A percentile compares a stretch with the other conserved stretches of the same genome.
phyloP scores from a whole-genome alignment of 2,329 filamentous ascomycete genomes.

The Calonectria multiphialidica region DNA sequence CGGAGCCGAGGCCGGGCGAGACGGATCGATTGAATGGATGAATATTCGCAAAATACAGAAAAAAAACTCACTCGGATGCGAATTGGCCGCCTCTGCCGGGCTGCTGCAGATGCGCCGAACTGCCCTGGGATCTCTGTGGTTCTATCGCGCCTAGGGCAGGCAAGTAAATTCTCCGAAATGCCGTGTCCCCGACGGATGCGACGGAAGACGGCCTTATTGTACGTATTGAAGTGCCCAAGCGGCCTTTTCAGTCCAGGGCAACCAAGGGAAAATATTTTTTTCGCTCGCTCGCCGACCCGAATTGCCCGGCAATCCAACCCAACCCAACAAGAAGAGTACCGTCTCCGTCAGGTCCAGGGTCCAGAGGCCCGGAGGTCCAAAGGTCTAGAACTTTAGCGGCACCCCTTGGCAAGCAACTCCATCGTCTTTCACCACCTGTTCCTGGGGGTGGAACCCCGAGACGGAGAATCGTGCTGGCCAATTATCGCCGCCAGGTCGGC shows the following conservation, averaged over 20 bases:
- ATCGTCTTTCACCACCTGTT: conserved; percentile 12
- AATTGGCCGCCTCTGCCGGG: background rate
- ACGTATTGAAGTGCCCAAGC: conserved; percentile 12
- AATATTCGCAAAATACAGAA: background rate
- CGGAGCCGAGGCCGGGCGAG: conserved; percentile 25
- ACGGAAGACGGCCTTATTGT: conserved; percentile 14
- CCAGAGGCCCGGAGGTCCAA: background rate
- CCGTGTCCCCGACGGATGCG: conserved; percentile 22
- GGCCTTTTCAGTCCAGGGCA: conserved; percentile 6
- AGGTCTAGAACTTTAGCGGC: conserved; percentile 34
- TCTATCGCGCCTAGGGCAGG: background rate
- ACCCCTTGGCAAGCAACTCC: conserved; percentile 30
- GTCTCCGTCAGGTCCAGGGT: background rate
- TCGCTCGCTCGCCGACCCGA: conserved; percentile 27
- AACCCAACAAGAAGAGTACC: conserved; percentile 16
- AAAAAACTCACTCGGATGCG: background rate
- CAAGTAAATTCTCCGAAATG: conserved; percentile 4
- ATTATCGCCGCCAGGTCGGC: background rate
- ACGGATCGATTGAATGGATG: background rate
- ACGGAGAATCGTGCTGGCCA: conserved; percentile 8
- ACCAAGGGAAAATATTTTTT: background rate
- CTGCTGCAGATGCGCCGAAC: background rate
- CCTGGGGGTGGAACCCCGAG: conserved; percentile 23
- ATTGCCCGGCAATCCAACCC: conserved; percentile 15
- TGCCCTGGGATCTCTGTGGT: background rate